Conservation (phyloP, 2,329 filamentous ascomycete species). For the Phyllosticta citrichinensis region DNA sequence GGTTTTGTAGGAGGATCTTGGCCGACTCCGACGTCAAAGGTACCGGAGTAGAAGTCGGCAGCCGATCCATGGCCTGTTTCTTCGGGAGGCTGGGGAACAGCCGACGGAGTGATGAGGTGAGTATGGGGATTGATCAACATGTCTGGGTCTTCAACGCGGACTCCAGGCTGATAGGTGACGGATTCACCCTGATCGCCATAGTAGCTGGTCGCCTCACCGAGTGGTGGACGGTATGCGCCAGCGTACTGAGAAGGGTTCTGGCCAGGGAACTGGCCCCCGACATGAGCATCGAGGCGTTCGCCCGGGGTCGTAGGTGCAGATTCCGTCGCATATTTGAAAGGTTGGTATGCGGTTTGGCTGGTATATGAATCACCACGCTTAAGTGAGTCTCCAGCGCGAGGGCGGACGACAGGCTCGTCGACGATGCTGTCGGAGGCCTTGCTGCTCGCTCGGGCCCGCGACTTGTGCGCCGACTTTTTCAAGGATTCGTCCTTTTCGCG, state of each 20-base stretch:
- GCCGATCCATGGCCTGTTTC: slow-evolving; percentile 53
- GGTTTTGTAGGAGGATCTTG: slow-evolving; percentile 22
- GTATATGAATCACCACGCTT: slow-evolving; percentile 16
- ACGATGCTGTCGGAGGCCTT: slow-evolving; percentile 19
- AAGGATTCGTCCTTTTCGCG: slow-evolving; percentile 15
- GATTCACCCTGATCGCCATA: slow-evolving; percentile 54
- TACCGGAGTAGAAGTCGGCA: slow-evolving; percentile 42
- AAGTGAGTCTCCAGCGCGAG: slow-evolving; percentile 13
- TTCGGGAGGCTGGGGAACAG: slow-evolving; percentile 42
- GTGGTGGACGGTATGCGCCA: slow-evolving; percentile 36
- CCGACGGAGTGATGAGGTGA: slow-evolving; percentile 45
- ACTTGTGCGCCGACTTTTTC: slow-evolving; percentile 2
- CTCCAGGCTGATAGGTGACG: slow-evolving; percentile 49
- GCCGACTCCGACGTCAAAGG: slow-evolving; percentile 12
- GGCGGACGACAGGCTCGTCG: slow-evolving; percentile 18
- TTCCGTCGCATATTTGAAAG: slow-evolving; percentile 20
- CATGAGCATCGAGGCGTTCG: slow-evolving; percentile 27
- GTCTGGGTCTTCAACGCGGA: slow-evolving; percentile 42
- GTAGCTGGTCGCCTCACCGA: slow-evolving; percentile 50
- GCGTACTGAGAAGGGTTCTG: slow-evolving; percentile 41
- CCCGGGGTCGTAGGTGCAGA: slow-evolving; percentile 21
- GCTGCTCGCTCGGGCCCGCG: slow-evolving; percentile 16
- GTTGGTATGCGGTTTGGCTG: slow-evolving; percentile 16
- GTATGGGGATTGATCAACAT: slow-evolving; percentile 46
- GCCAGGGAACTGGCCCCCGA: slow-evolving; percentile 49